These are phyloP conservation scores for Phytophthora sojae DNA, from an alignment of 352 stramenopile genomes.

Conservation along the genomic window DNA sequence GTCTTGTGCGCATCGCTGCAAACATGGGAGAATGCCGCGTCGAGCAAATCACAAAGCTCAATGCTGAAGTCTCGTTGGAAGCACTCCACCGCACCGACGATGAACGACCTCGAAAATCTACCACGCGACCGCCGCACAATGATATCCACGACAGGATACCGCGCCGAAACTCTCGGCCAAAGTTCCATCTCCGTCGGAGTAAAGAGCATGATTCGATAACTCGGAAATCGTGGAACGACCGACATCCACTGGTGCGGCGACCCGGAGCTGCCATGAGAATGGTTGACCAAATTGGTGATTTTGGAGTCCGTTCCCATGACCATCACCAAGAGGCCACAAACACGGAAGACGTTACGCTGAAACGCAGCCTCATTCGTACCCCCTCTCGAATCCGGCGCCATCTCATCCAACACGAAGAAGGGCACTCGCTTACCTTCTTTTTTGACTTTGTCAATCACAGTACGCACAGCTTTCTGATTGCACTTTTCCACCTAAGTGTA, in stretches of 20 bases:
- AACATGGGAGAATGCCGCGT: not conserved
- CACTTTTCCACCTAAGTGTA: not conserved
- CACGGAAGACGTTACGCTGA: not conserved
- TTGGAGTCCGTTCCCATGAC: not conserved
- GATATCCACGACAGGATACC: not conserved
- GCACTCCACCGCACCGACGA: not conserved
- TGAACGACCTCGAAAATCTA: conserved; percentile 7
- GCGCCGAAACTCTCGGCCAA: not conserved
- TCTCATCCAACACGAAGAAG: not conserved
- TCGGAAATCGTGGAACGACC: not conserved
- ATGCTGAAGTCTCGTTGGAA: not conserved
- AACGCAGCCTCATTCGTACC: not conserved
- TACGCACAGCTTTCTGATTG: not conserved
- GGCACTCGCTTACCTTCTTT: not conserved
- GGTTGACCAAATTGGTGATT: not conserved
- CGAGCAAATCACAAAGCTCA: not conserved
- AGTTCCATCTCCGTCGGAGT: not conserved
- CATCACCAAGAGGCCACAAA: not conserved
- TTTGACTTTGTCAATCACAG: not conserved
- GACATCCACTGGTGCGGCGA: not conserved
- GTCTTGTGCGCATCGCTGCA: not conserved
- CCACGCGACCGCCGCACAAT: conserved; percentile 2
- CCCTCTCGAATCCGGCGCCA: not conserved
- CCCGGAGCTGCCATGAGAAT: too few species aligned
- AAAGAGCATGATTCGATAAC: not conserved